These are phyloP conservation scores for Apodospora peruviana DNA, from an alignment of 495 filamentous ascomycete genomes.

Conservation along the genomic window DNA sequence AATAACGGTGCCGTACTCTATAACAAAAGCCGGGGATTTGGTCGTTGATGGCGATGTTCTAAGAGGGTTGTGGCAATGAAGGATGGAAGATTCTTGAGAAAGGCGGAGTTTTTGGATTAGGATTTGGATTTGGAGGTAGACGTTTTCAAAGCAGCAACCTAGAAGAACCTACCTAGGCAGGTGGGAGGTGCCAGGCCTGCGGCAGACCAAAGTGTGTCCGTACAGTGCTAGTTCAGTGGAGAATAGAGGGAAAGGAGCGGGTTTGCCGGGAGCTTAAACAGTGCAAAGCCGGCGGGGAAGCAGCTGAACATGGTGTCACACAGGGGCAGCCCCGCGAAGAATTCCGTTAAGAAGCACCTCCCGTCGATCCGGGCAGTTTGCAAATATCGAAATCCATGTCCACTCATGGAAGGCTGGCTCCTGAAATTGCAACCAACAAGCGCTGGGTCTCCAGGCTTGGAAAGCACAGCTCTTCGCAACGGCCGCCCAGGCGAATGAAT, in stretches of 20 bases:
- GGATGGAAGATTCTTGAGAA: slow-evolving; percentile 12
- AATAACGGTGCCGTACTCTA: background rate
- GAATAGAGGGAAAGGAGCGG: background rate
- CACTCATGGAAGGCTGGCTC: background rate
- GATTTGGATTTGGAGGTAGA: slow-evolving; percentile 26
- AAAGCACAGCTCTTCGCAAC: background rate
- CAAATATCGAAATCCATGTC: background rate
- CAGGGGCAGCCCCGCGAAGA: too few species aligned
- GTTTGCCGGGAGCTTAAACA: background rate
- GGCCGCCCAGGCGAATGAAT: too few species aligned
- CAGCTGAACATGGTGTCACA: too few species aligned
- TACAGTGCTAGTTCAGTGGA: slow-evolving; percentile 14
- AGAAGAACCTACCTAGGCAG: background rate
- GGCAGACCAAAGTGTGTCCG: too few species aligned
- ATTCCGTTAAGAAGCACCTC: too few species aligned
- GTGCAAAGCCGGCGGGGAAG: slow-evolving; percentile 1
- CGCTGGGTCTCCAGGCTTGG: background rate
- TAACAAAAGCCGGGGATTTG: background rate
- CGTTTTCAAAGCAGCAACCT: slow-evolving; percentile 20
- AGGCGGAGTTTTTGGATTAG: slow-evolving; percentile 24
- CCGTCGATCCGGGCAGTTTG: too few species aligned
- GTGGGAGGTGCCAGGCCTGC: background rate
- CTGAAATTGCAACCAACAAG: slow-evolving; percentile 1
- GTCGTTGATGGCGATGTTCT: background rate
- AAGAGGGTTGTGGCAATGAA: background rate